Evolutionary conservation across 345 rosid species (phyloP).

Genomic region (Carallia brachiata): DNA sequence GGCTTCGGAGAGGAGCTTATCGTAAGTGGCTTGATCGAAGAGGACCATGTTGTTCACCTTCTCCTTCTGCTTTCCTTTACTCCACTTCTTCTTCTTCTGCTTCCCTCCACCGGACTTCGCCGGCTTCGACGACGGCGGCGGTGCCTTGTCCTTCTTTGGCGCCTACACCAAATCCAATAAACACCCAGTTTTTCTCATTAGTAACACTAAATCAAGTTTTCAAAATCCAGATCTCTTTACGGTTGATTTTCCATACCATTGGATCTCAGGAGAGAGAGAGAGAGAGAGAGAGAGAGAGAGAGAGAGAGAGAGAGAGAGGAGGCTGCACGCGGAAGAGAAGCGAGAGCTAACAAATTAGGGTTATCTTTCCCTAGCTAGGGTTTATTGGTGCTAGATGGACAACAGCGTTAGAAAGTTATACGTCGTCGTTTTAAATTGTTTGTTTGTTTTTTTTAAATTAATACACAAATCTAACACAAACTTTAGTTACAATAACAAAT

Average conservation of each 20-base stretch:
- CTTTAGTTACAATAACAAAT: no score
- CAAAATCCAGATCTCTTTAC: no score
- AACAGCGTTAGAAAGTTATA: no score
- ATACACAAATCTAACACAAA: no score
- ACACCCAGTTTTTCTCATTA: not conserved
- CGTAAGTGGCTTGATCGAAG: conserved; percentile 30
- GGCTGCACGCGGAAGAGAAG: not conserved
- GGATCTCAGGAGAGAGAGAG: no score
- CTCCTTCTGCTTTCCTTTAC: conserved; percentile 35
- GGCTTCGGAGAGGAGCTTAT: conserved; percentile 29
- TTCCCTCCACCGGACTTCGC: conserved; percentile 56
- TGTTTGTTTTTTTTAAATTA: no score
- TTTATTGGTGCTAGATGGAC: not conserved
- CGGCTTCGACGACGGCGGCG: conserved; percentile 51
- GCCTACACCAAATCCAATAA: conserved; percentile 25
- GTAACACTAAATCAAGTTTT: not conserved
- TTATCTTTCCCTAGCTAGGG: not conserved
- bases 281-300: no score
- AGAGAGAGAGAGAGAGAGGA: not conserved
- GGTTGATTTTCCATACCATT: not conserved
- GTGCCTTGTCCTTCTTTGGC: conserved; percentile 53
- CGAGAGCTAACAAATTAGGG: no score
- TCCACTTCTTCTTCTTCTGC: conserved; percentile 52
- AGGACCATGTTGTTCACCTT: conserved; percentile 34
- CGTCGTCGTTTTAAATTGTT: no score